Evolutionary conservation across 1,139 yeast species (phyloP).

Genomic region (Candida tetrigidarum): DNA sequence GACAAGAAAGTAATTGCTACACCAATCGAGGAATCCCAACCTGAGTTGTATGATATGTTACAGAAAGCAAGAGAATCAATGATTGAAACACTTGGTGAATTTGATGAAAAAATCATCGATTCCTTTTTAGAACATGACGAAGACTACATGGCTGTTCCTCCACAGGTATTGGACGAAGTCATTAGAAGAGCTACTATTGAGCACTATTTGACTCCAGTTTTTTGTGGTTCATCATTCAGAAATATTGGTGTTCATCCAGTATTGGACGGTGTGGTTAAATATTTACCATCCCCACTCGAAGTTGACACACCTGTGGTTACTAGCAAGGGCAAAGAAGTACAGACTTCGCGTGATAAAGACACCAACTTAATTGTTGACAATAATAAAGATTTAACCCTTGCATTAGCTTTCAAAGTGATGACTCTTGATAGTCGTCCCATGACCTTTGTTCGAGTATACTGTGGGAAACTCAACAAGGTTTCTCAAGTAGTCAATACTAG

Average conservation of each 20-base stretch:
- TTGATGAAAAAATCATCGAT: conserved; percentile 78
- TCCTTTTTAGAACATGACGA: conserved; percentile 73
- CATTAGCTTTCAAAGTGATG: conserved; percentile 88
- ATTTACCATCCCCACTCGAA: conserved; percentile 83
- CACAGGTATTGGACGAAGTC: conserved; percentile 54
- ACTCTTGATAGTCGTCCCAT: conserved; percentile 79
- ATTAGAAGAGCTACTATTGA: conserved; percentile 65
- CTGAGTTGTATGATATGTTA: conserved; percentile 52
- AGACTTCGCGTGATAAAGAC: conserved; percentile 42
- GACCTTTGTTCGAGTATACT: conserved; percentile 87
- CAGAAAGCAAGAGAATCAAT: conserved; percentile 68
- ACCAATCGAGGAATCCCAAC: conserved; percentile 38
- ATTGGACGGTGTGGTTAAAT: conserved; percentile 78
- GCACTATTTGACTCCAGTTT: conserved; percentile 70
- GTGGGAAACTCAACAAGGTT: conserved; percentile 72
- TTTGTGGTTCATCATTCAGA: conserved; percentile 91
- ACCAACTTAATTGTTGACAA: conserved; percentile 58
- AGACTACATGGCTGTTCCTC: conserved; percentile 68
- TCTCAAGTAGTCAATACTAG: conserved; percentile 68
- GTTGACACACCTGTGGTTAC: conserved; percentile 57
- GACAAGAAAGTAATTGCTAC: conserved; percentile 61
- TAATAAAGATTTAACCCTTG: conserved; percentile 66
- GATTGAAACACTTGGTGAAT: conserved; percentile 82
- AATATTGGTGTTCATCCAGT: conserved; percentile 96
- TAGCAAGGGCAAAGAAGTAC: conserved; percentile 19